Conservation (phyloP, 768 basidiomycete genomes). For the Hirschioporus abietinus region DNA sequence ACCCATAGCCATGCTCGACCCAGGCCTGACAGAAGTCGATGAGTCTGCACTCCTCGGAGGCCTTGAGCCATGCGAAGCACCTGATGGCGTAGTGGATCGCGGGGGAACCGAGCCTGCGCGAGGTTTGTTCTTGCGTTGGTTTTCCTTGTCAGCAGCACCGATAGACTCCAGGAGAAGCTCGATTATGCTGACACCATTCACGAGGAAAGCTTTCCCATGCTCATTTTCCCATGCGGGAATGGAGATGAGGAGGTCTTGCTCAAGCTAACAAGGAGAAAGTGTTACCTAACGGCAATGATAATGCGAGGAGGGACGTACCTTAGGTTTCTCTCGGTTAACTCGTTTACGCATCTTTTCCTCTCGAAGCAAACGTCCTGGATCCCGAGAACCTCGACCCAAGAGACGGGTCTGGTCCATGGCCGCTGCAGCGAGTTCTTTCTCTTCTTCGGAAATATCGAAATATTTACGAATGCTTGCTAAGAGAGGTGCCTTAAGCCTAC, state of each 20-base stretch:
- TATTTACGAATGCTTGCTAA: conserved; percentile 79
- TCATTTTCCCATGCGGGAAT: conserved; percentile 87
- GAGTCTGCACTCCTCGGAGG: conserved; percentile 25
- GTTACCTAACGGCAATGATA: background rate
- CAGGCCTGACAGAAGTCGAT: conserved; percentile 57
- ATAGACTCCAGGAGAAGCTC: conserved; percentile 70
- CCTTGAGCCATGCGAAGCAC: conserved; percentile 23
- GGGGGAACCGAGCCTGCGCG: conserved; percentile 57
- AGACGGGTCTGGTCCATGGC: conserved; percentile 79
- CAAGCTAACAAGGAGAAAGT: conserved; percentile 49
- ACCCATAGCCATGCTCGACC: conserved; percentile 36
- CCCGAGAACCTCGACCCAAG: conserved; percentile 72
- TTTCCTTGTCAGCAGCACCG: conserved; percentile 71
- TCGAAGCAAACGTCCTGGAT: conserved; percentile 79
- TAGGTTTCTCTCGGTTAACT: conserved; percentile 87
- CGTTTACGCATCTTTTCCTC: conserved; percentile 98
- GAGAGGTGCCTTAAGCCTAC: conserved; percentile 70
- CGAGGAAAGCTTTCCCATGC: conserved; percentile 69
- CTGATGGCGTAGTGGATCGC: conserved; percentile 53
- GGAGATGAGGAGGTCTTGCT: conserved; percentile 73
- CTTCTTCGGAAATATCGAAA: conserved; percentile 85
- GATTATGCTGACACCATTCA: conserved; percentile 78
- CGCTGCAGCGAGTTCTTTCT: conserved; percentile 78
- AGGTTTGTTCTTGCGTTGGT: conserved; percentile 48
- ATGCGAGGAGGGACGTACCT: conserved; percentile 44